Base-by-base conservation (phyloP, 73 alveolate species). In the Blepharisma stoltei region DNA sequence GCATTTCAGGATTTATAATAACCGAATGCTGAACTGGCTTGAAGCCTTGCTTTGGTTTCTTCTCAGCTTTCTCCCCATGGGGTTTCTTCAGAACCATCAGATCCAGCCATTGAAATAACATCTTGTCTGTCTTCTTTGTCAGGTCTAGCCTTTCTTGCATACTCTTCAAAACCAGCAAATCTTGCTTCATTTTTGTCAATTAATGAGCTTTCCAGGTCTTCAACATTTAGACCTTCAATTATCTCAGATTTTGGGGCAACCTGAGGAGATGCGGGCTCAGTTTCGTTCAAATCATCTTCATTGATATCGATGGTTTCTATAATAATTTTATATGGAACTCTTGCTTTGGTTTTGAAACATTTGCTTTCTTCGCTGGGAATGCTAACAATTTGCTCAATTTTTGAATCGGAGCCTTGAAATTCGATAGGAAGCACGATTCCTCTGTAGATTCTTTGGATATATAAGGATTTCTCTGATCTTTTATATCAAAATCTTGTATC, bases 31-130 rank as follows among this genome's bases (percentile, higher is more conserved):
- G 98, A 87, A 54, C 78, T 47, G 66, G 77, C 85, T 82, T 86
- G 82, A 27, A 87, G 71, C 54, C 82, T 89, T 45, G 77, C 53
- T 78, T 86, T 54, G 7, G 91, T 82, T 70, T 85, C 83, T 45
- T 78, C 86, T 97, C 97, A 87, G 21, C 90, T 92, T 50, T 90
- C 94, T 14, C 97, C 97, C 90, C 97, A 96, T 14, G 73, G 73
- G 46, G 14, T 38, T 8, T 60, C 23, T 8, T 14, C 37, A 7
- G 96, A 95, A 47, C 91, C 89, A 71, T 81, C 73, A 75, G 71
- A 68, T 46, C 81, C 88, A 20, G 83, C 93, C 0, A 80, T 47
- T 20, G 80, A 75, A 27, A 82, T 85, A 50, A 54, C 60, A 32
- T 60, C 78, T 14, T 46, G 60, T 7, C 60, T 60, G 37, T 43